Evolutionary conservation across 2,329 filamentous ascomycete genomes (phyloP), one percentile per base, ranked within the genome.

Genomic region (Cercospora sojina): DNA sequence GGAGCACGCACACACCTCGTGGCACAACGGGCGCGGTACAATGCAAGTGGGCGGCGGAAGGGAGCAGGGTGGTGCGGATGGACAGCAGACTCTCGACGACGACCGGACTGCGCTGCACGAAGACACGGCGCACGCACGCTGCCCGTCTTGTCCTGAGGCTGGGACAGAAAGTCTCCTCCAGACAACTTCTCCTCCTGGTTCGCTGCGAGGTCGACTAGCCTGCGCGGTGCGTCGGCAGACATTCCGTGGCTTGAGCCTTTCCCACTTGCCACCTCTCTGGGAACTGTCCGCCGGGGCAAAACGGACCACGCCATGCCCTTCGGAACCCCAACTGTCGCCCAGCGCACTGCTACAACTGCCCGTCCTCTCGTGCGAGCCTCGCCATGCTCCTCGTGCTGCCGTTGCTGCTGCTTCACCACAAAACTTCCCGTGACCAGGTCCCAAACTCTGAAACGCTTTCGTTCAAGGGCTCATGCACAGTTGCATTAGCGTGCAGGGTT

Each of bases 381-480:
- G 53, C 53, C 27, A 20, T 23, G 31, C 31, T 32, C 10, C n/a
- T 29, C 53, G 8, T 18, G n/a, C 38, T 47, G 58, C 35, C 38
- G 32, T 29, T 55, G 29, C 31, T 56, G 60, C 18, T 27, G 41
- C 41, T 53, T 35, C 43, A 35, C 35, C 4, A 35, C 23, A 31
- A 35, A 23, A 27, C n/a, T 27, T 5, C 32, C 47, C 59, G 49
- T 29, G 59, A 47, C 27, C 59, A 32, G 20, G 60, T 9, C 60
- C 47, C 47, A 56, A 63, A 63, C 60, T 63, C 49, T 63, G 60
- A 63, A 63, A 63, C 60, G 51, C 60, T 51, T 29, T 43, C 31
- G 43, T 29, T 35, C 60, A 38, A 55, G 49, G 49, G 47, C 60
- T 63, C 59, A 35, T 62, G 59, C 59, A 62, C 25, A 62, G 43